Evolutionary conservation across 75 land plant genomes (phyloP).

Genomic region (Adiantum capillusveneris): DNA sequence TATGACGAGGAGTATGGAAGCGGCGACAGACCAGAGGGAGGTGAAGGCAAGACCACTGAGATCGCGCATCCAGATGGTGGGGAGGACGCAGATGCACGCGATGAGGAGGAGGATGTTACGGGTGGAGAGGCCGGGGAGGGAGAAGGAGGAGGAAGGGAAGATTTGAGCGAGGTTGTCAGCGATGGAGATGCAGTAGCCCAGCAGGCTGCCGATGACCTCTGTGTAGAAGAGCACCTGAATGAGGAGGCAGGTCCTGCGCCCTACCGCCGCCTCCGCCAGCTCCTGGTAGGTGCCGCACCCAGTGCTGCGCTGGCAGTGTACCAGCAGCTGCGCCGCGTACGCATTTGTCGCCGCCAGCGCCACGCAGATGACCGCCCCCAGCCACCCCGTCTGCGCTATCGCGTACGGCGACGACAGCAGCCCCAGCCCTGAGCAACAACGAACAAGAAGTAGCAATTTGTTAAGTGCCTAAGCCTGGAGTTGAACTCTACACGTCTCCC

Average conservation of each 20-base stretch:
- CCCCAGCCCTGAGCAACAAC: constrained; percentile 49
- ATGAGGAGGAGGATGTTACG: background rate
- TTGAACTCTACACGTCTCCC: too few species aligned
- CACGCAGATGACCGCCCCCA: constrained; percentile 9
- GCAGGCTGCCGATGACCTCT: background rate
- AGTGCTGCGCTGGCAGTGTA: background rate
- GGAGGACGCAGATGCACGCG: constrained; percentile 17
- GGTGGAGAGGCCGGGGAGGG: background rate
- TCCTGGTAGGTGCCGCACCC: constrained; percentile 6
- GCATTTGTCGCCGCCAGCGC: background rate
- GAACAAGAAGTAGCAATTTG: too few species aligned
- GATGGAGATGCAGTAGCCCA: constrained; percentile 6
- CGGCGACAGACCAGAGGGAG: constrained; percentile 10
- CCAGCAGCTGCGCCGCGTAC: background rate
- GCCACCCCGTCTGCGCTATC: constrained; percentile 64
- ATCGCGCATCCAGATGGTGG: constrained; percentile 61
- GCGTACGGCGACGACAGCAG: constrained; percentile 79
- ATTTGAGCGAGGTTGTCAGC: background rate
- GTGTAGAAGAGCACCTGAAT: constrained; percentile 1
- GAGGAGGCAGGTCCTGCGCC: background rate
- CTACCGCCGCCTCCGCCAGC: background rate
- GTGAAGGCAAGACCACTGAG: constrained; percentile 25
- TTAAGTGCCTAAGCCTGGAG: too few species aligned
- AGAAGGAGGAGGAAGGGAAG: background rate
- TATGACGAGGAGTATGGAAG: constrained; percentile 11